Evolutionary conservation across 495 filamentous ascomycete genomes (phyloP).

Genomic region (Tuber indicum): DNA sequence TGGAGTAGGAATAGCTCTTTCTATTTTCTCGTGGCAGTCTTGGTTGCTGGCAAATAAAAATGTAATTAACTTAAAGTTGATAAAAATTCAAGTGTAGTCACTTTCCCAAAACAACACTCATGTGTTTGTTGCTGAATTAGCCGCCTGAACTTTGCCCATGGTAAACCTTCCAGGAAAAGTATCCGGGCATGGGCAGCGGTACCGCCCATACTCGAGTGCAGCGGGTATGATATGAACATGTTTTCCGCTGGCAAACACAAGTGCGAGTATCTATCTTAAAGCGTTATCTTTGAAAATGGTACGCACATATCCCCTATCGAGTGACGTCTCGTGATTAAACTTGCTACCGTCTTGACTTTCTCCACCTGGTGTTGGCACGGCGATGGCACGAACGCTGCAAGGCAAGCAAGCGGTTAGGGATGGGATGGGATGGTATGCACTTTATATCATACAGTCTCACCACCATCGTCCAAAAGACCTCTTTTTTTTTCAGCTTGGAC

Average conservation of each 20-base stretch:
- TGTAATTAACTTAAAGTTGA: no score
- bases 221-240: background rate
- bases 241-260: background rate
- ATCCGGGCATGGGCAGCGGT: background rate
- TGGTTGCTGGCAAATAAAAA: no score
- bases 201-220: background rate
- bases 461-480: conserved; percentile 44
- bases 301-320: background rate
- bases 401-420: background rate
- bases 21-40: no score
- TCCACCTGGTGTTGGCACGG: background rate
- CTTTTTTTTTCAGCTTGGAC: conserved; percentile 36
- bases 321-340: background rate
- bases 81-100: no score
- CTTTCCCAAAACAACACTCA: no score
- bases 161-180: no score
- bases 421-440: background rate
- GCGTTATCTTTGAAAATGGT: background rate
- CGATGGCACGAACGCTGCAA: background rate
- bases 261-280: background rate
- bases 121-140: background rate
- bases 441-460: conserved; percentile 47
- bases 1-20: no score
- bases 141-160: background rate
- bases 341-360: background rate